A percentile compares a stretch with the other conserved stretches of the same genome.
Conservation (phyloP, 73 alveolate species). For the Paramecium primaurelia region DNA sequence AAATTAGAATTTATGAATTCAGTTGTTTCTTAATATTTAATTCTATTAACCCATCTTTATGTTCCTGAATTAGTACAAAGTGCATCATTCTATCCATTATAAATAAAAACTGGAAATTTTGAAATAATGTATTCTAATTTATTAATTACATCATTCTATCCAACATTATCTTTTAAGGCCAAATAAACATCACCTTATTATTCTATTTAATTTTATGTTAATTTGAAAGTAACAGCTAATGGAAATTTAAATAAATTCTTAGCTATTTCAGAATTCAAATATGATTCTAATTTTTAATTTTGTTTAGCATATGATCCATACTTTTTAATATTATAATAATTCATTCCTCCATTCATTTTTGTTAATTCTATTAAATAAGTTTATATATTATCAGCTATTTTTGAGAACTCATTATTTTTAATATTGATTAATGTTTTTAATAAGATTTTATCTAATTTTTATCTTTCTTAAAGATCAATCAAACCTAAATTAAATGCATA, state of each 20-base stretch:
- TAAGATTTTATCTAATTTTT: background rate
- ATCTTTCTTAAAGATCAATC: background rate
- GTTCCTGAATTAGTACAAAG: background rate
- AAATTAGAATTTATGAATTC: background rate
- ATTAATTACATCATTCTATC: background rate
- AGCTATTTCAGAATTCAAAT: background rate
- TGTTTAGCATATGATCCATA: background rate
- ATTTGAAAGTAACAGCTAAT: background rate
- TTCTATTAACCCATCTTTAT: background rate
- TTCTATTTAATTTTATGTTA: background rate
- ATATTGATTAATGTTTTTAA: background rate
- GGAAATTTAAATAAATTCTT: background rate
- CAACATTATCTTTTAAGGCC: background rate
- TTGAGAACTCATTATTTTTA: background rate
- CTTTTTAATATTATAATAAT: background rate
- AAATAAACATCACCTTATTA: background rate
- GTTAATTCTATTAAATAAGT: background rate
- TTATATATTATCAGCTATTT: background rate
- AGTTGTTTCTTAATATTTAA: background rate
- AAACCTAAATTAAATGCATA: background rate
- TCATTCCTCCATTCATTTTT: background rate
- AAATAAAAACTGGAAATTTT: background rate
- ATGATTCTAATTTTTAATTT: background rate
- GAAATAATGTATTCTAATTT: background rate
- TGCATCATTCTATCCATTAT: background rate